Evolutionary conservation across 78 protist species (phyloP).

Genomic region (Chrysochromulina parva): DNA sequence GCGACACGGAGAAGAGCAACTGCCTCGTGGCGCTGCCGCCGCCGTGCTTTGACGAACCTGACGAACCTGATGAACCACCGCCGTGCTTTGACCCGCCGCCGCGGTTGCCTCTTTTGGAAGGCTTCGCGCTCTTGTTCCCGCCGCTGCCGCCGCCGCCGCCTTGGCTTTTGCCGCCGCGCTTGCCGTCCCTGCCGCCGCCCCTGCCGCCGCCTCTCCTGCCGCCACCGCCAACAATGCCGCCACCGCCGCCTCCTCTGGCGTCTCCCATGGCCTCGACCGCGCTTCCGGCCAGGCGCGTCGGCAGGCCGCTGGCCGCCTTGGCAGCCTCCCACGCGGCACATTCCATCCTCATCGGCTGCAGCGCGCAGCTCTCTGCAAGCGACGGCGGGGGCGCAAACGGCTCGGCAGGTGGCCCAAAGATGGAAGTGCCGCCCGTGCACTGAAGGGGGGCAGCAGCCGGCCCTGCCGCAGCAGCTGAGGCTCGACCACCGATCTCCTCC

Average conservation of each 20-base stretch:
- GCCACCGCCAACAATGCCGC: neutral
- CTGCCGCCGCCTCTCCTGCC: neutral
- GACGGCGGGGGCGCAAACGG: neutral
- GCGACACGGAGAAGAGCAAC: neutral
- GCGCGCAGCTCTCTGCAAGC: neutral
- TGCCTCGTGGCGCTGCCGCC: neutral
- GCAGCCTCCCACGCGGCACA: neutral
- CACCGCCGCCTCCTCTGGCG: neutral
- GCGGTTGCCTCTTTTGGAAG: neutral
- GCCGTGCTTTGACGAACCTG: neutral
- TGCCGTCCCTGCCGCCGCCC: neutral
- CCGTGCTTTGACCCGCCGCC: neutral
- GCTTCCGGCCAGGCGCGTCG: neutral
- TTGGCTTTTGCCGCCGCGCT: neutral
- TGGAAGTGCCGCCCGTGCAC: neutral
- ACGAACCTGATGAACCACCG: neutral
- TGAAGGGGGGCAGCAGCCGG: neutral
- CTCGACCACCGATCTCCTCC: too few species aligned
- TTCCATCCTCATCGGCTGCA: neutral
- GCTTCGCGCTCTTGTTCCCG: too few species aligned
- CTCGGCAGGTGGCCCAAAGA: neutral
- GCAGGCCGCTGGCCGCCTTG: too few species aligned
- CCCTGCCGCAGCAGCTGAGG: too few species aligned
- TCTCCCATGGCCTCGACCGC: neutral
- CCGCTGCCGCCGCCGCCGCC: neutral